Evolutionary conservation across 2,329 filamentous ascomycete species (phyloP).

Genomic region (Grosmannia huntii): DNA sequence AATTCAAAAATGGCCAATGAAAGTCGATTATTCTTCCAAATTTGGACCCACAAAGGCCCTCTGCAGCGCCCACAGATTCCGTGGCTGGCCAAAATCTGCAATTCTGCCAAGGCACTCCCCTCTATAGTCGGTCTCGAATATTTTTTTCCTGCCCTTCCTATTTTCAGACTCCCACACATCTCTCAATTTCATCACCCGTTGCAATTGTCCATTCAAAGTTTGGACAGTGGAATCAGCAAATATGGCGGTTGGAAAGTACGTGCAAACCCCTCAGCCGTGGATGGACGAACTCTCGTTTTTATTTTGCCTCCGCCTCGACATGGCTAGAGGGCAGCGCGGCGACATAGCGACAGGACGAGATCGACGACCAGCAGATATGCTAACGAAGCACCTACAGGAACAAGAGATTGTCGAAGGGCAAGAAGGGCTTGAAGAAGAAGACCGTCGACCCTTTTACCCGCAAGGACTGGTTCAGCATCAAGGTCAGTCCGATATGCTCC

Average conservation of each 20-base stretch:
- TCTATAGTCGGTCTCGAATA: slow-evolving; percentile 6
- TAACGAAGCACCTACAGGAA: slow-evolving; percentile 46
- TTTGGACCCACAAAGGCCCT: slow-evolving; percentile 5
- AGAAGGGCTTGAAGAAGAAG: slow-evolving; percentile 99
- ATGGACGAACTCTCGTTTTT: neutral
- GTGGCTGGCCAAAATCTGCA: slow-evolving; percentile 5
- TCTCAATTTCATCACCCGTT: slow-evolving; percentile 20
- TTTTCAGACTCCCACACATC: slow-evolving; percentile 5
- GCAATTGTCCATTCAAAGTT: slow-evolving; percentile 23
- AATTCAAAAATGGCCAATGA: slow-evolving; percentile 7
- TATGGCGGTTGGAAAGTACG: slow-evolving; percentile 51
- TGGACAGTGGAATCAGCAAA: slow-evolving; percentile 36
- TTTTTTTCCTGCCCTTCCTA: slow-evolving; percentile 5
- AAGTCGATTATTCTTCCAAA: neutral
- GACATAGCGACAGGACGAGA: neutral
- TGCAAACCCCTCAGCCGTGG: neutral
- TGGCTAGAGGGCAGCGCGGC: neutral
- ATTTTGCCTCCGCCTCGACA: neutral
- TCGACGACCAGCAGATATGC: neutral
- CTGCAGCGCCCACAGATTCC: slow-evolving; percentile 15
- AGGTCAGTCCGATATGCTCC: slow-evolving; percentile 40
- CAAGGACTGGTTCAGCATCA: slow-evolving; percentile 99
- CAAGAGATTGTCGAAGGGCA: slow-evolving; percentile 99
- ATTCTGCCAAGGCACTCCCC: slow-evolving; percentile 5
- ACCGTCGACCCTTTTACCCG: slow-evolving; percentile 92